A percentile compares a stretch with the other conserved stretches of the same genome.
phyloP scores from a whole-genome alignment of 108 stramenopile species.

The Bacterosira constricta region DNA sequence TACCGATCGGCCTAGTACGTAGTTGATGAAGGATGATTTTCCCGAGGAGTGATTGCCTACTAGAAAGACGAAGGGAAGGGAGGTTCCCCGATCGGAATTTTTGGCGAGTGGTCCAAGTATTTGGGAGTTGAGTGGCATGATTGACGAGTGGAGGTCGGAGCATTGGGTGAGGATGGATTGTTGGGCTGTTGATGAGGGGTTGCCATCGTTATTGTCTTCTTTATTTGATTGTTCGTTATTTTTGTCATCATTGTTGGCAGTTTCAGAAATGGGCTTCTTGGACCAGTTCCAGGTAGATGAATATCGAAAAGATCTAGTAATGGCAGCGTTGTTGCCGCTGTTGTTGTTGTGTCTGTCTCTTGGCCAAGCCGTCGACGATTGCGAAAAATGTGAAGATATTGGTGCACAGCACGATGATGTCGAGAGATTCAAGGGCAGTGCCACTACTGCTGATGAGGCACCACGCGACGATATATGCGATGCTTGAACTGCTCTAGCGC shows the following conservation, averaged over 20 bases:
- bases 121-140: constrained; percentile 70
- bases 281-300: constrained; percentile 53
- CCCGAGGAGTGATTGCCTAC: constrained; percentile 97
- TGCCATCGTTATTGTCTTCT: not conserved
- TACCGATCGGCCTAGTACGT: constrained; percentile 85
- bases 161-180: constrained; percentile 49
- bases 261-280: constrained; percentile 1
- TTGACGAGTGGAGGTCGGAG: constrained; percentile 53
- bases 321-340: not conserved
- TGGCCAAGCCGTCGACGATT: not conserved
- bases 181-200: constrained; percentile 27
- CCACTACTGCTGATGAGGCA: not conserved
- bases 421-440: not conserved
- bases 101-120: constrained; percentile 63
- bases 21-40: constrained; percentile 97
- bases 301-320: not conserved
- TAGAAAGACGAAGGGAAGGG: constrained; percentile 95
- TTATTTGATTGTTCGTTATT: not conserved
- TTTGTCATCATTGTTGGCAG: not conserved
- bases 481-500: not conserved
- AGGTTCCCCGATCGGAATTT: constrained; percentile 65
- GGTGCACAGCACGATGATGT: not conserved
- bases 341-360: not conserved
- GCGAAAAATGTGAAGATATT: not conserved
- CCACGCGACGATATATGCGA: not conserved